Evolutionary conservation across 441 rosid species (phyloP).

Genomic region (Croton setiger): DNA sequence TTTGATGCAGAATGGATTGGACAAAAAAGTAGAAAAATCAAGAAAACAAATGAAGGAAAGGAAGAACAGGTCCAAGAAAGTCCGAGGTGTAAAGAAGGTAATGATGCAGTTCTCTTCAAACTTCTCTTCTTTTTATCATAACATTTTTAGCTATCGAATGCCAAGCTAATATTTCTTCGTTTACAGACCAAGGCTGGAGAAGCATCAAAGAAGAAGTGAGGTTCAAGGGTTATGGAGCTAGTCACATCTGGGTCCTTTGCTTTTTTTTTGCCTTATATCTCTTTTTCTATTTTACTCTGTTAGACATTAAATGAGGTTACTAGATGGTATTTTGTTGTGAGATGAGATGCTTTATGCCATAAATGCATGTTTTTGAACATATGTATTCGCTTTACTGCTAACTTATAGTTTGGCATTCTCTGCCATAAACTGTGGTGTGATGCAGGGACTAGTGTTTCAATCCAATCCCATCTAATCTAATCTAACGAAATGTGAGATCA

Average conservation of each 20-base stretch:
- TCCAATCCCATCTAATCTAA: too few relatives aligned
- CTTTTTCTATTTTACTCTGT: not conserved
- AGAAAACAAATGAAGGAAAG: conserved; percentile 84
- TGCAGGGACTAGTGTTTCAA: not conserved
- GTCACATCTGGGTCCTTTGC: not conserved
- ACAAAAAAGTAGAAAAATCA: conserved; percentile 66
- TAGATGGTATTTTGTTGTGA: not conserved
- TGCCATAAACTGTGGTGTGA: not conserved
- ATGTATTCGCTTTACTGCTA: not conserved
- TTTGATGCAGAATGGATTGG: conserved; percentile 60
- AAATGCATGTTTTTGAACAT: not conserved
- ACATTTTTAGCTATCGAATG: not conserved
- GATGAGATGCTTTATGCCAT: not conserved
- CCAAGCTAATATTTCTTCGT: not conserved
- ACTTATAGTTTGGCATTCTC: not conserved
- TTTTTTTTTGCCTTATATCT: not conserved
- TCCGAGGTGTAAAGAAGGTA: conserved; percentile 86
- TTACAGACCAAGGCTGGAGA: conserved; percentile 42
- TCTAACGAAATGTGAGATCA: too few relatives aligned
- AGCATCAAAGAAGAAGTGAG: conserved; percentile 35
- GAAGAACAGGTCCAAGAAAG: conserved; percentile 76
- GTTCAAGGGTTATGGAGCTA: not conserved
- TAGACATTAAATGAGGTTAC: not conserved
- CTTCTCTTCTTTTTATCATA: not conserved
- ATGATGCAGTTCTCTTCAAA: not conserved